These are phyloP conservation scores for Clavulina sp. DNA, from an alignment of 768 basidiomycete species.

Conservation along the genomic window DNA sequence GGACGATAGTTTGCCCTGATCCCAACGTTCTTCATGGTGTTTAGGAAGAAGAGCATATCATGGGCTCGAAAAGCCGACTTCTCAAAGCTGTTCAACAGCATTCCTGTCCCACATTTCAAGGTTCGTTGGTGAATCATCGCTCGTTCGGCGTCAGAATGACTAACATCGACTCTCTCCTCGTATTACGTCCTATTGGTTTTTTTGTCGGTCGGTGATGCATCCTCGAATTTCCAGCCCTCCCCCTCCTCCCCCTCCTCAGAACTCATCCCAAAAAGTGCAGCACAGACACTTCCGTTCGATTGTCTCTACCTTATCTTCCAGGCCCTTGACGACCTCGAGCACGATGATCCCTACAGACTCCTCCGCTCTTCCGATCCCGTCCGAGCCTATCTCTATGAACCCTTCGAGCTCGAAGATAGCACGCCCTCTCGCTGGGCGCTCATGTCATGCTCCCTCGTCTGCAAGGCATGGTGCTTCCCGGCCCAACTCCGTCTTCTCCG, in stretches of 20 bases:
- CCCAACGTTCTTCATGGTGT: no score
- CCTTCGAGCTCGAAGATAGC: neutral
- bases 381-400: neutral
- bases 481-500: neutral
- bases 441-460: neutral
- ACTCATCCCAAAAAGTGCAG: neutral
- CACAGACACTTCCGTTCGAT: neutral
- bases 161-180: no score
- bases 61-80: no score
- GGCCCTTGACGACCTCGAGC: neutral
- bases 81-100: no score
- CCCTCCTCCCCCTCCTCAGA: neutral
- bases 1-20: no score
- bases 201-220: no score
- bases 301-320: neutral
- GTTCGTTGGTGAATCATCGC: no score
- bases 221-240: neutral
- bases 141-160: no score
- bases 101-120: no score
- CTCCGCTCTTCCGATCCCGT: neutral
- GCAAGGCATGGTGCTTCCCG: neutral
- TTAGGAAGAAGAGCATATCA: no score
- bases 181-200: no score
- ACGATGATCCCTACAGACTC: neutral
- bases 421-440: neutral